Conservation (phyloP, 208 protist genomes). For the Herpetomonas tarakana region DNA sequence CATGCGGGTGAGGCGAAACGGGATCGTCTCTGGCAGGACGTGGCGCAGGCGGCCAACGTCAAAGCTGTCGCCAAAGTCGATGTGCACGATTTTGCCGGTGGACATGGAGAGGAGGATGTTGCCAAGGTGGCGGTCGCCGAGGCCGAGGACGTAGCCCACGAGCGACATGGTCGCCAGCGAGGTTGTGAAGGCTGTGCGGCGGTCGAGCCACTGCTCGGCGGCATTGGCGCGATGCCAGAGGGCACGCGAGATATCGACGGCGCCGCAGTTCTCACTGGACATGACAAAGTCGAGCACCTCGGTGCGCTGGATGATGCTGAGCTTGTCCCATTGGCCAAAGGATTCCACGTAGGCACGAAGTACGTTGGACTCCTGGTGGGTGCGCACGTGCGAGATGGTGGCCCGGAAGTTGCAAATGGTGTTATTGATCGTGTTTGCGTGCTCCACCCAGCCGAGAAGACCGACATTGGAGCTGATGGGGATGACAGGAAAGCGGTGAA, state of each 20-base stretch:
- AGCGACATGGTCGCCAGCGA: slow-evolving; percentile 99
- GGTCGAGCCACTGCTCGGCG: slow-evolving; percentile 98
- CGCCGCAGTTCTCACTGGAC: slow-evolving; percentile 89
- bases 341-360: slow-evolving; percentile 87
- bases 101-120: slow-evolving; percentile 99
- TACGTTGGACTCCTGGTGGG: slow-evolving; percentile 83
- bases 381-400: slow-evolving; percentile 75
- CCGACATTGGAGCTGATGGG: slow-evolving; percentile 99
- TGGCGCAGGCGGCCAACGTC: slow-evolving; percentile 98
- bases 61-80: slow-evolving; percentile 99
- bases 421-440: slow-evolving; percentile 98
- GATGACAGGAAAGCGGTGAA: slow-evolving; percentile 97
- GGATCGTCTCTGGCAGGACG: slow-evolving; percentile 99
- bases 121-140: slow-evolving; percentile 99
- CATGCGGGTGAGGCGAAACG: slow-evolving; percentile 99
- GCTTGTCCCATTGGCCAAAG: slow-evolving; percentile 85
- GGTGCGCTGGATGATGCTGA: slow-evolving; percentile 94
- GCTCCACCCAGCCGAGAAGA: slow-evolving; percentile 98
- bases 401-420: slow-evolving; percentile 98
- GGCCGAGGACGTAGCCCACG: slow-evolving; percentile 92
- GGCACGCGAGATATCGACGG: slow-evolving; percentile 74
- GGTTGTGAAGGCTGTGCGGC: slow-evolving; percentile 97
- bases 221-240: slow-evolving; percentile 98
- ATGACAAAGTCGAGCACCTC: slow-evolving; percentile 98
- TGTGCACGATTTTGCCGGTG: slow-evolving; percentile 99